A percentile compares a stretch with the other conserved stretches of the same genome.
phyloP scores from a whole-genome alignment of 2,329 filamentous ascomycete species.

The Rhinocladiella similis region DNA sequence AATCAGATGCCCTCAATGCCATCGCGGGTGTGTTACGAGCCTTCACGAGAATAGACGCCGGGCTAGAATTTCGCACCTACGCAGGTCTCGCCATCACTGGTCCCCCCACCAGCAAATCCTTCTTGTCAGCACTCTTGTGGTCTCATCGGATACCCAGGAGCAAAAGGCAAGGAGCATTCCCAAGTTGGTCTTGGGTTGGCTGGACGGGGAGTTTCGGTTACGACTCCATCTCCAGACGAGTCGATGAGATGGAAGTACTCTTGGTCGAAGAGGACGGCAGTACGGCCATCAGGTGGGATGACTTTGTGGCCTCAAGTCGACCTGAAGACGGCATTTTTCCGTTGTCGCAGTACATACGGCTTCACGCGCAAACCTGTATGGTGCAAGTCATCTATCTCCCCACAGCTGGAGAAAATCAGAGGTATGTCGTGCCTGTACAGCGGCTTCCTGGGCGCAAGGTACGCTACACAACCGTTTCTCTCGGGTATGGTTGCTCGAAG shows the following conservation, averaged over 20 bases:
- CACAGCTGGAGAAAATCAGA: neutral
- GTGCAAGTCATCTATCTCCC: neutral
- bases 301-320: neutral
- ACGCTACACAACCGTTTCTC: neutral
- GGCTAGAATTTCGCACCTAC: constrained; percentile 9
- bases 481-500: neutral
- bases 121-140: constrained; percentile 4
- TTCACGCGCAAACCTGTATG: neutral
- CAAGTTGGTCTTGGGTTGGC: constrained; percentile 23
- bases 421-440: neutral
- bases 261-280: too few relatives aligned
- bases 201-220: constrained; percentile 15
- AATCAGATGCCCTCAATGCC: constrained; percentile 6
- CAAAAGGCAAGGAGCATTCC: constrained; percentile 18
- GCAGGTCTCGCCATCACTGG: constrained; percentile 1
- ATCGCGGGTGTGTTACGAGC: constrained; percentile 12
- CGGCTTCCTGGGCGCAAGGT: neutral
- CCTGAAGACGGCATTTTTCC: neutral
- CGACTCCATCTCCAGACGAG: neutral
- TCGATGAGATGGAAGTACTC: neutral
- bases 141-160: neutral
- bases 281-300: neutral
- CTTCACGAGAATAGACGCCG: constrained; percentile 9
- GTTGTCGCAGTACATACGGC: neutral
- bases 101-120: neutral